A percentile compares a stretch with the other conserved stretches of the same genome.
Conservation (phyloP, 768 basidiomycete genomes). For the Termitomyces sp. region DNA sequence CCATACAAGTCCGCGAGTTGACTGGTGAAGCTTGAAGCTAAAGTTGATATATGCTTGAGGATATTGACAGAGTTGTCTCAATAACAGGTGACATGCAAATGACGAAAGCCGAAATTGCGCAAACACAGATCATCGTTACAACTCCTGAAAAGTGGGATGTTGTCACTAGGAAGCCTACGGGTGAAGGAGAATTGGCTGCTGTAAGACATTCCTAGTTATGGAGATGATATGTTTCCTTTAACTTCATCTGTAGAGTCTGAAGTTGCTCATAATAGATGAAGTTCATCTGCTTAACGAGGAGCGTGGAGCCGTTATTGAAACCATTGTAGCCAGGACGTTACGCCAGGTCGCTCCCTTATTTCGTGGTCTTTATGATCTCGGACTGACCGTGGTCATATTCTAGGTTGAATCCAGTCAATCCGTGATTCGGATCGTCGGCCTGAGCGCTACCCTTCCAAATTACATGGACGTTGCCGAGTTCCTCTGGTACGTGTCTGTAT, state of each 20-base stretch:
- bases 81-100: conserved; percentile 88
- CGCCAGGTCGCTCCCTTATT: conserved; percentile 56
- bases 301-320: conserved; percentile 96
- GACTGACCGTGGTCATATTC: background rate
- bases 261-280: conserved; percentile 95
- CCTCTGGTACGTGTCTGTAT: conserved; percentile 52
- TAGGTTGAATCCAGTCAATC: conserved; percentile 97
- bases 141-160: conserved; percentile 99
- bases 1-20: conserved; percentile 81
- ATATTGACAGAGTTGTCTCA: conserved; percentile 6
- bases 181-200: conserved; percentile 94
- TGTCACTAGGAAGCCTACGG: conserved; percentile 93
- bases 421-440: conserved; percentile 90
- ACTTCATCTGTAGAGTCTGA: conserved; percentile 61
- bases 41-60: background rate
- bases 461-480: conserved; percentile 97
- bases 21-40: conserved; percentile 51
- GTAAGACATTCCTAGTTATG: conserved; percentile 36
- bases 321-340: conserved; percentile 93
- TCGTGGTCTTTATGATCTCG: no score
- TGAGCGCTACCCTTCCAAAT: conserved; percentile 96
- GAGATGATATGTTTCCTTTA: background rate
- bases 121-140: conserved; percentile 97
- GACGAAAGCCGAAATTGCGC: conserved; percentile 87
- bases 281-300: conserved; percentile 97